Evolutionary conservation across 129 eudicot species (phyloP).

Genomic region (Escallonia herrerae): DNA sequence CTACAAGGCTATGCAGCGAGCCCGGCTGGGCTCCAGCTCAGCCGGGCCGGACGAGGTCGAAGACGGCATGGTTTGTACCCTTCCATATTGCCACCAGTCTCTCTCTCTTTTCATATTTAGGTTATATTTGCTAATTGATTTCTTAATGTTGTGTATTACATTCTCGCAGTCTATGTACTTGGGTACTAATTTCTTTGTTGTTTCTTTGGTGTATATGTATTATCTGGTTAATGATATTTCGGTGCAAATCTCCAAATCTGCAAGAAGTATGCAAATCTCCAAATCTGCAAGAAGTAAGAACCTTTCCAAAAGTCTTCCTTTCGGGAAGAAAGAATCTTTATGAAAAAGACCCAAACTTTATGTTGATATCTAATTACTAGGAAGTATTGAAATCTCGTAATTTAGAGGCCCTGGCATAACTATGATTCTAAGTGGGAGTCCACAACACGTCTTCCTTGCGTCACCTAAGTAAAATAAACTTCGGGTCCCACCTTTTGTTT

Average conservation of each 20-base stretch:
- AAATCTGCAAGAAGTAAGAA: too few species aligned
- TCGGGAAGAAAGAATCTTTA: background rate
- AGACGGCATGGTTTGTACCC: conserved; percentile 98
- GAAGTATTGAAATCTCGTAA: background rate
- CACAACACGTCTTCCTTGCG: too few species aligned
- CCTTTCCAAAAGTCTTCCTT: too few species aligned
- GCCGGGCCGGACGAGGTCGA: conserved; percentile 81
- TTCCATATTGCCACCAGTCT: conserved; percentile 33
- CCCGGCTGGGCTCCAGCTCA: conserved; percentile 68
- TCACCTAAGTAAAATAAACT: too few species aligned
- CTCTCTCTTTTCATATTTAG: background rate
- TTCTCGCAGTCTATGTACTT: background rate
- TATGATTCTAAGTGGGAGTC: background rate
- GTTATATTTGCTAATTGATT: background rate
- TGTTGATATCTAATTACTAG: background rate
- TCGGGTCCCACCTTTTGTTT: too few species aligned
- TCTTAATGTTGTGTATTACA: too few species aligned
- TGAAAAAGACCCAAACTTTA: background rate
- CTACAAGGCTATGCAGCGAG: conserved; percentile 97
- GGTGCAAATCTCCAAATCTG: background rate
- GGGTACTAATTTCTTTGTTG: background rate
- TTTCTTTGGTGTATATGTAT: background rate
- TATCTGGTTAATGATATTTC: background rate
- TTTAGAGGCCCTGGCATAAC: too few species aligned
- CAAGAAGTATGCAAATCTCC: background rate